These are phyloP conservation scores for Russula sp. DNA, from an alignment of 768 basidiomycete genomes.

Conservation along the genomic window DNA sequence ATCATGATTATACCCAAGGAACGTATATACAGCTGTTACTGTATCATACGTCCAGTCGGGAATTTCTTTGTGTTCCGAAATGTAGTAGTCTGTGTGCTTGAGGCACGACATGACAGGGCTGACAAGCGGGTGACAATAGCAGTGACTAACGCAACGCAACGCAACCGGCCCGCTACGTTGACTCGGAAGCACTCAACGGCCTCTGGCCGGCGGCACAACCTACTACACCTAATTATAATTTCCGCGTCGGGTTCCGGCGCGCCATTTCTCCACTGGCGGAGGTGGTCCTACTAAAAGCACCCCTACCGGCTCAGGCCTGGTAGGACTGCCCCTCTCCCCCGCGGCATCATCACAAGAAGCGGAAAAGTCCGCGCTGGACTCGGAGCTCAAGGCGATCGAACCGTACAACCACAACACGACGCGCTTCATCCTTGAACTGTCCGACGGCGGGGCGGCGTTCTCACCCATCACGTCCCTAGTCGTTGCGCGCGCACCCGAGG, in stretches of 20 bases:
- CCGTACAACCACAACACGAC: slow-evolving; percentile 95
- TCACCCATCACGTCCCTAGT: slow-evolving; percentile 77
- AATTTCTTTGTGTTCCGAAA: neutral
- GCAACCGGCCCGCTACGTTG: too few relatives aligned
- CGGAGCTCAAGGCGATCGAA: slow-evolving; percentile 68
- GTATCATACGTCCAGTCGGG: neutral
- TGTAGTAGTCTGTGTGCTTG: neutral
- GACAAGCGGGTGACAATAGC: too few relatives aligned
- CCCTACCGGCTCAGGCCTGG: slow-evolving; percentile 40
- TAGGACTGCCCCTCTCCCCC: slow-evolving; percentile 31
- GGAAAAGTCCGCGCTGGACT: slow-evolving; percentile 66
- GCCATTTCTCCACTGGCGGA: slow-evolving; percentile 43
- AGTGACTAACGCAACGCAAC: too few relatives aligned
- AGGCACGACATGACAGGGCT: too few relatives aligned
- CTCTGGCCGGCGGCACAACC: too few relatives aligned
- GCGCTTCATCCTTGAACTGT: slow-evolving; percentile 76
- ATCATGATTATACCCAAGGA: neutral
- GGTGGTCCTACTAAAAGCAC: slow-evolving; percentile 34
- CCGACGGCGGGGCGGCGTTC: slow-evolving; percentile 68
- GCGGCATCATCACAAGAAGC: slow-evolving; percentile 31
- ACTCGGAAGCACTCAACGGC: too few relatives aligned
- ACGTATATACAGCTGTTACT: neutral
- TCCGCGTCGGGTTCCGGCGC: slow-evolving; percentile 27
- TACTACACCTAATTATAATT: too few relatives aligned
- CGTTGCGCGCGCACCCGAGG: slow-evolving; percentile 66